Evolutionary conservation across 2,329 filamentous ascomycete species (phyloP).

Genomic region (Ophiosphaerella korrae): DNA sequence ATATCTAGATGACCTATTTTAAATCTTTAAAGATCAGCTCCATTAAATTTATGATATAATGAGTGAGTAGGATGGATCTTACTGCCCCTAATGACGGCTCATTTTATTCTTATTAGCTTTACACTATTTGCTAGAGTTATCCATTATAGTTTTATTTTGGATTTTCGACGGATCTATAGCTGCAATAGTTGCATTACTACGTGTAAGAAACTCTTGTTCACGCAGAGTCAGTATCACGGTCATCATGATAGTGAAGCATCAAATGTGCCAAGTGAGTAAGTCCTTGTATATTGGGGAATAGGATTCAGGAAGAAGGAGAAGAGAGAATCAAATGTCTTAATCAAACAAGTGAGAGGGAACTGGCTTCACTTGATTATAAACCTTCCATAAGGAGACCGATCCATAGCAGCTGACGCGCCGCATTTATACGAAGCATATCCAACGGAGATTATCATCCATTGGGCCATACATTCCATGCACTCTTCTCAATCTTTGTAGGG

Average conservation of each 20-base stretch:
- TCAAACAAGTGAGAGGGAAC: too few relatives aligned
- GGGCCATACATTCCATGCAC: too few relatives aligned
- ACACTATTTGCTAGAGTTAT: conserved; percentile 9
- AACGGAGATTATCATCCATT: too few relatives aligned
- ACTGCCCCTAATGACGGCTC: conserved; percentile 2
- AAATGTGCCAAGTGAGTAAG: conserved; percentile 1
- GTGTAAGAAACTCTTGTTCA: conserved; percentile 10
- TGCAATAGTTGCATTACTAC: conserved; percentile 9
- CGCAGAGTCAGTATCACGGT: conserved; percentile 7
- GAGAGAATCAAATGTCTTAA: too few relatives aligned
- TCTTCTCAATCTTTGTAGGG: too few relatives aligned
- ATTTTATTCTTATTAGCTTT: conserved; percentile 10
- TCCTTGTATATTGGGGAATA: conserved; percentile 4
- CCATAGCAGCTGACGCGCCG: too few relatives aligned
- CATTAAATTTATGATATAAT: conserved; percentile 3
- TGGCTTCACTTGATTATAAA: too few relatives aligned
- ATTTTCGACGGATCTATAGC: conserved; percentile 10
- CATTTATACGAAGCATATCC: too few relatives aligned
- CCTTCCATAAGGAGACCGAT: too few relatives aligned
- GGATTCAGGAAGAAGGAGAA: conserved; percentile 1
- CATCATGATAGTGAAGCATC: conserved; percentile 7
- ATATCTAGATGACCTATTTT: conserved; percentile 8
- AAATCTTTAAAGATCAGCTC: conserved; percentile 10
- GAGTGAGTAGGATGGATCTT: conserved; percentile 4
- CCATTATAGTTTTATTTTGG: conserved; percentile 9